Base-by-base conservation (phyloP, 306 rosid species). In the Ormosia emarginata region DNA sequence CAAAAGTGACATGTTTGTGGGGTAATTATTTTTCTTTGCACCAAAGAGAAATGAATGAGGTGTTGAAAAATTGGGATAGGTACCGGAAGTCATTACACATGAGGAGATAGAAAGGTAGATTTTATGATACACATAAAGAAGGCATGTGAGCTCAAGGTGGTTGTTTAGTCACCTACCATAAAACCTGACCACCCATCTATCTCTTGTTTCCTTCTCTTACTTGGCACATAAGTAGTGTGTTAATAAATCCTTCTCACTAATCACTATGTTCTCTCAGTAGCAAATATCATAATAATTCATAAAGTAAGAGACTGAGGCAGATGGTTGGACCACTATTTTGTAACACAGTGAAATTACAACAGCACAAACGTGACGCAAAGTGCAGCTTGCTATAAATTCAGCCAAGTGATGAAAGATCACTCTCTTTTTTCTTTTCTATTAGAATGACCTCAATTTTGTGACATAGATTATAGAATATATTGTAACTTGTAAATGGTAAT, bases 81-180 rank as follows among this genome's bases (percentile, higher is more conserved):
- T 82, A 82, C 55, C 57, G 61, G 65, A 89, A 86, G 90, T 67
- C 52, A 86, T 71, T 39, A 85, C 67, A 85, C 67, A 75, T 50
- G 79, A 71, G 32, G 86, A 71, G 72, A 73, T 63, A 71, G 82
- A 84, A 83, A 63, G 88, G 71, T 43, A 81, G 80, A 74, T 85
- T 88, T 83, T 84, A 77, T 82, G 82, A 84, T 73, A 86, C 72
- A 84, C 81, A 83, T 69, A 88, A 89, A 85, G 86, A 88, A 67
- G 84, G 88, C 91, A 91, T 90, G 92, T 85, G 90, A 75, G 84
- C 47, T 66, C 46, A 85, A 94, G 95, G 95, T 89, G 94, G 95
- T 92, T 92, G 97, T 94, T 92, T 89, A 92, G 98, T 94, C 98
- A 92, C 93, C 95, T 86, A 92, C 95, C 94, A 91, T 86, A 86